These are phyloP conservation scores for Suillus clintonianus DNA, from an alignment of 768 basidiomycete species.

Conservation along the genomic window DNA sequence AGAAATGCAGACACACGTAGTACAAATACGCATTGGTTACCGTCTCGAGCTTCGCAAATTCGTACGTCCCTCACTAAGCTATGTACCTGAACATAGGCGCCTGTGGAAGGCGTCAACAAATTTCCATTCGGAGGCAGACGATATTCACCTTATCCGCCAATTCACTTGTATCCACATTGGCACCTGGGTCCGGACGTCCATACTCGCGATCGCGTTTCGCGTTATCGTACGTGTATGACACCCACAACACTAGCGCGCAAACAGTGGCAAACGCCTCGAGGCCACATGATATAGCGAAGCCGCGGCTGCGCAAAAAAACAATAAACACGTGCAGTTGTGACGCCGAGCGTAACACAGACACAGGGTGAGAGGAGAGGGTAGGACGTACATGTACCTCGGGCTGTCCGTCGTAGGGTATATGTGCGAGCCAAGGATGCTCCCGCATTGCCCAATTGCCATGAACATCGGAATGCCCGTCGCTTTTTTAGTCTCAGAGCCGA, in stretches of 20 bases:
- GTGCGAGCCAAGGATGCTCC: slow-evolving; percentile 75
- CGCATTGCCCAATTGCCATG: slow-evolving; percentile 80
- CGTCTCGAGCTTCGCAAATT: not conserved
- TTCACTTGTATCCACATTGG: slow-evolving; percentile 59
- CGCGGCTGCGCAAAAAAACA: slow-evolving; percentile 42
- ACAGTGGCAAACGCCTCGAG: slow-evolving; percentile 58
- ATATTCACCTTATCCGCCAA: slow-evolving; percentile 63
- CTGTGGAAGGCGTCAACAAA: not conserved
- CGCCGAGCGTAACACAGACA: no score
- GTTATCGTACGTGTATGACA: slow-evolving; percentile 67
- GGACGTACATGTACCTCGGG: slow-evolving; percentile 62
- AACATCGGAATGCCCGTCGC: slow-evolving; percentile 78
- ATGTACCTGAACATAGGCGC: slow-evolving; percentile 15
- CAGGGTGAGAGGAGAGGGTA: not conserved
- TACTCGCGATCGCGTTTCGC: slow-evolving; percentile 50
- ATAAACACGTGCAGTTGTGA: not conserved
- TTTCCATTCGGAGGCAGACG: not conserved
- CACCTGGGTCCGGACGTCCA: slow-evolving; percentile 48
- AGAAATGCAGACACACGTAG: not conserved
- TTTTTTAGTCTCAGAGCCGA: slow-evolving; percentile 77
- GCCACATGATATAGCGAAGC: slow-evolving; percentile 57
- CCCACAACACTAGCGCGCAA: slow-evolving; percentile 53
- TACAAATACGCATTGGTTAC: not conserved
- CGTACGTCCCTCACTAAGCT: not conserved
- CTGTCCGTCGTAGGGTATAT: slow-evolving; percentile 66